Percentiles rank a stretch among this genome's conserved stretches.
Conservation (phyloP, 768 basidiomycete species). For the Paxillus rubicundulus region DNA sequence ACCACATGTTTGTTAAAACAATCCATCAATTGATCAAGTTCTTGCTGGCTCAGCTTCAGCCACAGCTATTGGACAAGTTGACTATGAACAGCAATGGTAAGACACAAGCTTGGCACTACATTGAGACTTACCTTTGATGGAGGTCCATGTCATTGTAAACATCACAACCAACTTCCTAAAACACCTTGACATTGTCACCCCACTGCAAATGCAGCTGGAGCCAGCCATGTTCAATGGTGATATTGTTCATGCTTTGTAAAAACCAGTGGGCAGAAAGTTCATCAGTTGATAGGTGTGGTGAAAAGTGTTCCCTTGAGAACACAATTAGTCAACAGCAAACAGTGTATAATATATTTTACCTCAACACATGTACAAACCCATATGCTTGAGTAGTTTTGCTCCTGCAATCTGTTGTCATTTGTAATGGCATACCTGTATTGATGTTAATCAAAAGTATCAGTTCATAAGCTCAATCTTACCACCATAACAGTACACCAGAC, state of each 20-base stretch:
- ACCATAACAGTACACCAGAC: too few relatives aligned
- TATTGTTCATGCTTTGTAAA: constrained; percentile 29
- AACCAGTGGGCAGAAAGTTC: constrained; percentile 28
- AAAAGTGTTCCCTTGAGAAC: constrained; percentile 20
- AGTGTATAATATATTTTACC: constrained; percentile 13
- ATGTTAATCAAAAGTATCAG: too few relatives aligned
- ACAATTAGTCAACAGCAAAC: neutral
- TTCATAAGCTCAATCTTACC: too few relatives aligned
- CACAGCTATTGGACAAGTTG: constrained; percentile 31
- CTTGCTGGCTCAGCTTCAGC: constrained; percentile 28
- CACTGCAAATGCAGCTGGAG: too few relatives aligned
- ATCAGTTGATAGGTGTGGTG: constrained; percentile 12
- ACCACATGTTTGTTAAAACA: too few relatives aligned
- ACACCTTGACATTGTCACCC: constrained; percentile 29
- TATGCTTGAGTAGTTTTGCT: constrained; percentile 26
- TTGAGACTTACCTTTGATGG: too few relatives aligned
- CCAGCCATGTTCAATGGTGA: constrained; percentile 32
- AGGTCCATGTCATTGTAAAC: constrained; percentile 22
- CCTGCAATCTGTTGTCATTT: constrained; percentile 34
- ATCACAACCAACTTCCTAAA: constrained; percentile 17
- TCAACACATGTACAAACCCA: constrained; percentile 27
- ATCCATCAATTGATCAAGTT: too few relatives aligned
- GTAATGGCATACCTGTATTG: constrained; percentile 33
- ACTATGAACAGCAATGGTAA: constrained; percentile 11
- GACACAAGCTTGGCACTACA: too few relatives aligned